Base-by-base conservation (phyloP, 2,329 filamentous ascomycete genomes). In the Calycina marina region DNA sequence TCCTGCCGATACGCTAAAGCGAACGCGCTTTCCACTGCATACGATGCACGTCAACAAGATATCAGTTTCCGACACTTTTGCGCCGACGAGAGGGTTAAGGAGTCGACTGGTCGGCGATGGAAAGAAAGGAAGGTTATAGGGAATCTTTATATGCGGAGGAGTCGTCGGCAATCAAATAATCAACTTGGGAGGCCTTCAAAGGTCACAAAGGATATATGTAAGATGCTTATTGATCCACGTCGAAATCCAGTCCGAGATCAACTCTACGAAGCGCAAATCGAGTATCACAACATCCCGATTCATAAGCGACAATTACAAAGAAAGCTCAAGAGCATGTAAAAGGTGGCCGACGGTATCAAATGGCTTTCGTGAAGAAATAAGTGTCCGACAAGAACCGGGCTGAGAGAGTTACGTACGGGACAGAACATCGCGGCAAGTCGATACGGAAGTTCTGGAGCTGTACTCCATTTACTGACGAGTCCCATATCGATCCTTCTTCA, bases 381-480 rank as follows among this genome's bases (percentile, higher is more conserved):
- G 13, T 30, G 5, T 15, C 28, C 5, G 28, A 8, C 28, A 30
- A 30, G 17, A 30, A 30, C 28, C 6, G n/a, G n/a, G n/a, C 6
- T 6, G n/a, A n/a, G n/a, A n/a, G n/a, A n/a, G n/a, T n/a, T n/a
- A n/a, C n/a, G n/a, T n/a, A n/a, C n/a, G 18, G 18, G 6, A n/a
- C 18, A 6, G 18, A 22, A n/a, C 18, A 22, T 22, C 6, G n/a
- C 6, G 18, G n/a, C 18, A n/a, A 22, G n/a, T 6, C 18, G n/a
- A 22, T 22, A 6, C 6, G n/a, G 6, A n/a, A 22, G 6, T 22
- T 6, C n/a, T 22, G 18, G 18, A 22, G 18, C 6, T 28, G 36
- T 36, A 36, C 34, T 15, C 11, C 31, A 6, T 36, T 24, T 31
- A 39, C 22, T 28, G 30, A 39, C 13, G 28, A 39, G 24, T 30